phyloP scores from a whole-genome alignment of 2,329 filamentous ascomycete species.

The Macrophomina tecta region DNA sequence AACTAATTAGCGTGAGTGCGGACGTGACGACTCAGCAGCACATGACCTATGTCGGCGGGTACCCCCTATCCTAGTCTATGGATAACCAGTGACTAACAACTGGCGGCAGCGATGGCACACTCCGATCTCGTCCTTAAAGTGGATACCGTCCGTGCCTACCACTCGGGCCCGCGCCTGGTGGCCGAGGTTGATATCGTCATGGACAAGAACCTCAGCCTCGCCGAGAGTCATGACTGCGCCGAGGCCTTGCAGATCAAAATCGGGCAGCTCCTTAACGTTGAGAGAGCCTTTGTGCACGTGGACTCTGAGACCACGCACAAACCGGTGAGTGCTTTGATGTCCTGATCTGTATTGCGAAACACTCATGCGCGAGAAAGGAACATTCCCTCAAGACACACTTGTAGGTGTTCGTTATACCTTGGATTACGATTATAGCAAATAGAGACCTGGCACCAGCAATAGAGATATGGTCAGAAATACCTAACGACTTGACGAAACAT shows the following conservation, averaged over 20 bases:
- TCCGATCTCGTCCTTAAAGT: conserved; percentile 80
- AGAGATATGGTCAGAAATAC: no score
- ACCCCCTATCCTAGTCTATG: no score
- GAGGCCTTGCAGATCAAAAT: conserved; percentile 94
- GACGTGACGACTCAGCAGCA: conserved; percentile 86
- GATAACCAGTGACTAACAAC: not conserved
- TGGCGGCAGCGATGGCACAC: conserved; percentile 70
- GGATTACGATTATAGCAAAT: no score
- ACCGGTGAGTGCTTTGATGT: not conserved
- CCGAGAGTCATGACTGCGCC: conserved; percentile 87
- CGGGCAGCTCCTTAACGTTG: conserved; percentile 87
- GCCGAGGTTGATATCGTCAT: conserved; percentile 98
- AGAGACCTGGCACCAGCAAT: no score
- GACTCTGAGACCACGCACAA: not conserved
- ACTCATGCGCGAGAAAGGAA: no score
- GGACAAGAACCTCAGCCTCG: conserved; percentile 74
- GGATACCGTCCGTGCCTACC: conserved; percentile 93
- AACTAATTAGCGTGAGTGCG: conserved; percentile 88
- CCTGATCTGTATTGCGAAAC: no score
- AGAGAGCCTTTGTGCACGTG: conserved; percentile 48
- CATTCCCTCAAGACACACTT: no score
- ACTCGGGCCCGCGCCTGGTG: conserved; percentile 84
- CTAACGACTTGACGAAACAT: no score
- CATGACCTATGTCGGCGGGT: conserved; percentile 78
- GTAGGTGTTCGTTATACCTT: no score